These are phyloP conservation scores for Rhizopogon roseolus DNA, from an alignment of 768 basidiomycete species.

Conservation along the genomic window DNA sequence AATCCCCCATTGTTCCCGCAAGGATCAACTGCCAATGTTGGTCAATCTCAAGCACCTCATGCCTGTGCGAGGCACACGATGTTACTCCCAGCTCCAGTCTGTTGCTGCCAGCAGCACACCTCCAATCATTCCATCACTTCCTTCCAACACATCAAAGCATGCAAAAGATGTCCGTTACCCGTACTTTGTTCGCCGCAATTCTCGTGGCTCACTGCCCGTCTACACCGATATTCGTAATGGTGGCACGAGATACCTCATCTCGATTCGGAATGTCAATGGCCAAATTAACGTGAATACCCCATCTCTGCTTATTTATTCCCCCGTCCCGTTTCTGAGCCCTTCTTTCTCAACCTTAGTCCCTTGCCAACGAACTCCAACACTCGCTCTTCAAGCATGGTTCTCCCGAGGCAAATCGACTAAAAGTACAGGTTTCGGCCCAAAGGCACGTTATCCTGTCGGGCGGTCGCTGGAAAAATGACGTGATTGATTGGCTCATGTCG, in stretches of 20 bases:
- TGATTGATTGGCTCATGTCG: conserved; percentile 56
- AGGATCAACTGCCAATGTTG: conserved; percentile 1
- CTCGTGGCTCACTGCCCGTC: conserved; percentile 64
- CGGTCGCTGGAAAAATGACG: conserved; percentile 56
- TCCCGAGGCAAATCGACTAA: conserved; percentile 43
- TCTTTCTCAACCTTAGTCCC: conserved; percentile 33
- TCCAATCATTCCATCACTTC: not conserved
- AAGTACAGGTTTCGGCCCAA: conserved; percentile 41
- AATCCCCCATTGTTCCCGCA: no score
- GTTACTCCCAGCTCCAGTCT: conserved; percentile 7
- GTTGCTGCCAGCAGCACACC: not conserved
- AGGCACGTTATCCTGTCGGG: conserved; percentile 58
- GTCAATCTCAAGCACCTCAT: not conserved
- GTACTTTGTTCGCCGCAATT: conserved; percentile 67
- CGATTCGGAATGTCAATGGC: conserved; percentile 68
- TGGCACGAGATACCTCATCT: conserved; percentile 51
- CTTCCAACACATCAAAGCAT: not conserved
- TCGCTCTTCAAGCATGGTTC: conserved; percentile 47
- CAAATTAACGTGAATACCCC: conserved; percentile 43
- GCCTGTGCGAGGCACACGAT: not conserved
- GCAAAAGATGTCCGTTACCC: conserved; percentile 3
- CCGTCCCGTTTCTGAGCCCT: not conserved
- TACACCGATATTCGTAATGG: conserved; percentile 71
- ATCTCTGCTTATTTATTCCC: not conserved
- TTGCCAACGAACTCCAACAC: conserved; percentile 51